These are phyloP conservation scores for Straminergon stramineum DNA, from an alignment of 225 moss, liverwort and hornwort species.

Conservation along the genomic window DNA sequence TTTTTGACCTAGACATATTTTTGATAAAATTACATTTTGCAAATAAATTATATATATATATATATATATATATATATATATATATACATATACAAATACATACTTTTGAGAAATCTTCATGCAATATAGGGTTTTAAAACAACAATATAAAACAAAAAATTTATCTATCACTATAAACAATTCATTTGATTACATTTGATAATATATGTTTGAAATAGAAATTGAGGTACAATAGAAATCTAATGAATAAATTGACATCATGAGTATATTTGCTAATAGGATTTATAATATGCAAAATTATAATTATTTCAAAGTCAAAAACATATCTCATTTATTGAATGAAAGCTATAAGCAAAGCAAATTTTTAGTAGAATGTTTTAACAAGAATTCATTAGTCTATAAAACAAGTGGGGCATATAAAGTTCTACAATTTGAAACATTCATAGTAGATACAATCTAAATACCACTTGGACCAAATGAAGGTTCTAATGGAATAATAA, in stretches of 20 bases:
- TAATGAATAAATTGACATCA: background rate
- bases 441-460: background rate
- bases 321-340: background rate
- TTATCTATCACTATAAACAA: background rate
- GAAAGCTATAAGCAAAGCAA: background rate
- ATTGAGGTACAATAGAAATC: background rate
- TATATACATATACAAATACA: background rate
- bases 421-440: background rate
- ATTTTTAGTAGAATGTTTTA: background rate
- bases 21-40: background rate
- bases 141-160: background rate
- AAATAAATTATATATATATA: background rate
- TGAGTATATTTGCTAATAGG: background rate
- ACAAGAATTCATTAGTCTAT: too few relatives aligned
- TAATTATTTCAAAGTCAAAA: too few relatives aligned
- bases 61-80: background rate
- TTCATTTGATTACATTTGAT: background rate
- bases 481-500: background rate
- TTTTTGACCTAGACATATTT: background rate
- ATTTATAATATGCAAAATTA: too few relatives aligned
- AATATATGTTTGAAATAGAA: background rate
- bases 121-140: background rate
- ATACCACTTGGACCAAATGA: background rate
- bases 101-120: background rate
- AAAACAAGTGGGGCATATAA: too few relatives aligned